Conservation (phyloP, 805 yeast genomes). For the Komagataella ulmi region DNA sequence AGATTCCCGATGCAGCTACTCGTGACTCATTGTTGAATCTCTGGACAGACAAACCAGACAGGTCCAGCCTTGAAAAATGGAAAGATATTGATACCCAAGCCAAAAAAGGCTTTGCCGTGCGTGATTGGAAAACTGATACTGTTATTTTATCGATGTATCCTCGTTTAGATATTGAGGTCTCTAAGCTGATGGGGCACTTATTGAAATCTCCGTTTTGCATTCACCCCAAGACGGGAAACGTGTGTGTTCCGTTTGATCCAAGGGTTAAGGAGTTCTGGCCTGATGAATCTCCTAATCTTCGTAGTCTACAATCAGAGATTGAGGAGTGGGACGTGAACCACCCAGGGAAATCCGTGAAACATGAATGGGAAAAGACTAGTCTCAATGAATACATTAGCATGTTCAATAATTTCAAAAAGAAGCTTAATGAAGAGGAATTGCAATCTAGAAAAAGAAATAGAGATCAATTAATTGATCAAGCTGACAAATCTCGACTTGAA, state of each 20-base stretch:
- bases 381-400: constrained; percentile 57
- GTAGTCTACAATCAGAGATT: constrained; percentile 49
- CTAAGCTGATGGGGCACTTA: constrained; percentile 80
- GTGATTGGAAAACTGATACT: constrained; percentile 68
- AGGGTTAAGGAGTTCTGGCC: constrained; percentile 53
- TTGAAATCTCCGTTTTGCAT: constrained; percentile 94
- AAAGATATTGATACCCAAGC: constrained; percentile 49
- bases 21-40: constrained; percentile 35
- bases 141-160: constrained; percentile 79
- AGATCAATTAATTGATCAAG: neutral
- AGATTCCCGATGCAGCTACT: constrained; percentile 48
- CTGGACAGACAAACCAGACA: constrained; percentile 44
- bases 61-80: constrained; percentile 63
- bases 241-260: constrained; percentile 81
- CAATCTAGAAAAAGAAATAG: constrained; percentile 15
- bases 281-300: constrained; percentile 62
- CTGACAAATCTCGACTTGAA: neutral
- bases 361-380: constrained; percentile 50
- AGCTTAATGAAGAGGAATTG: constrained; percentile 41
- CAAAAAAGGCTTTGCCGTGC: constrained; percentile 27
- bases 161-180: constrained; percentile 84
- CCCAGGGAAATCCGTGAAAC: constrained; percentile 10
- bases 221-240: constrained; percentile 91
- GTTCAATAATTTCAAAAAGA: constrained; percentile 50
- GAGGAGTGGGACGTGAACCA: constrained; percentile 30